Base-by-base conservation (phyloP, 371 early-diverging fungal species). In the Batkoa obscura region DNA sequence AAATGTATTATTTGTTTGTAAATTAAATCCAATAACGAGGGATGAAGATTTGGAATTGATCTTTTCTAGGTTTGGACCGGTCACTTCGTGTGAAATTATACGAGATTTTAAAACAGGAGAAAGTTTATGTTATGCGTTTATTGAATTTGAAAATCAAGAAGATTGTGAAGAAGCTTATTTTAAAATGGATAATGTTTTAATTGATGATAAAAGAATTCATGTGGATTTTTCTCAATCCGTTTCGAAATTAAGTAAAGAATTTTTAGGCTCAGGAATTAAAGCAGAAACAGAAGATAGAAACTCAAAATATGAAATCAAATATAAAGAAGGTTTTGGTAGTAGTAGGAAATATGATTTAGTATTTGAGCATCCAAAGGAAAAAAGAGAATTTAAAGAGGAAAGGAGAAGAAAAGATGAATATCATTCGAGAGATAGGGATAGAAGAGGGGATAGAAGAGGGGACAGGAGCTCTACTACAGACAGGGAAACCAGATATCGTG, bases 201-300 rank as follows among this genome's bases (percentile, higher is more conserved):
- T 97, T 56, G 98, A 97, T 63, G 98, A 95, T 65, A 82, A 94
- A 1, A 72, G 98, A 39, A 94, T 97, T 42, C 88, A 91, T 63
- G 94, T 97, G 12, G 98, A 97, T 65, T 97, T 97, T 63, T 94
- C 95, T 17, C 98, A 97, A 70, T 86, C 86, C 33, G 97, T 96
- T 0, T 81, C 84, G 38, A 86, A 86, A 54, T 68, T 92, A 38
- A 53, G 23, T 23, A 23, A 23, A 0, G 23, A 23, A 23, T 23
- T 23, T 23, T 23, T 23, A 23, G 23, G 23, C 23, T 23, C 23
- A 23, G 23, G 23, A 23, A 23, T 23, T 23, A 23, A 23, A 23
- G 23, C 23, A 23, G 23, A 23, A 23, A 23, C 23, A 23, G 23
- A 23, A 23, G 23, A 23, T 23, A 23, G 23, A 23, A 23, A 23